Conservation (phyloP, 345 rosid genomes). For the Populus euphratica region DNA sequence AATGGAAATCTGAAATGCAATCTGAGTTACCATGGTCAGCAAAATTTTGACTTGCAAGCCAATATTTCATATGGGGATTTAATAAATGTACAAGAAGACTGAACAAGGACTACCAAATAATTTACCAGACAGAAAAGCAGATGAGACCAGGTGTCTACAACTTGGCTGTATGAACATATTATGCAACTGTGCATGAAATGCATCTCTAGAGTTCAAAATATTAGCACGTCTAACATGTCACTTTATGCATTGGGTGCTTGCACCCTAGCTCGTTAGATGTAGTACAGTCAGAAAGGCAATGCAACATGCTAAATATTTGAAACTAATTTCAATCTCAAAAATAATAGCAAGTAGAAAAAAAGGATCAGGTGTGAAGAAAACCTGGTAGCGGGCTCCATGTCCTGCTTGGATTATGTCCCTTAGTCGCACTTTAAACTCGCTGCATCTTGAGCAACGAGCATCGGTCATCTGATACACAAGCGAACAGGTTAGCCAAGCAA, state of each 20-base stretch:
- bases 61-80: not conserved
- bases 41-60: not conserved
- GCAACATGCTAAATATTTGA: not conserved
- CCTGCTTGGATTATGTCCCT: conserved; percentile 98
- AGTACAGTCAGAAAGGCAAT: not conserved
- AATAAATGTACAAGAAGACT: not conserved
- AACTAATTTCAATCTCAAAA: not conserved
- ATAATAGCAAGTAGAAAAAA: not conserved
- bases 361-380: conserved; percentile 9
- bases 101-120: not conserved
- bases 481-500: not conserved
- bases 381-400: conserved; percentile 95
- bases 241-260: not conserved
- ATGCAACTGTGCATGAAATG: not conserved
- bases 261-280: not conserved
- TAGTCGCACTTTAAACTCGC: conserved; percentile 60
- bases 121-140: not conserved
- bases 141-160: not conserved
- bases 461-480: conserved; percentile 54
- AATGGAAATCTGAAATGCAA: not conserved
- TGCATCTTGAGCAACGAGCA: conserved; percentile 84
- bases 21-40: not conserved
- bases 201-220: not conserved
- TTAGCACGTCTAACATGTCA: not conserved
- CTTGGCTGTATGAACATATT: not conserved